A percentile compares a stretch with the other conserved stretches of the same genome.
Evolutionary conservation across 768 basidiomycete species (phyloP).

Genomic region (Mycena leptocephala): DNA sequence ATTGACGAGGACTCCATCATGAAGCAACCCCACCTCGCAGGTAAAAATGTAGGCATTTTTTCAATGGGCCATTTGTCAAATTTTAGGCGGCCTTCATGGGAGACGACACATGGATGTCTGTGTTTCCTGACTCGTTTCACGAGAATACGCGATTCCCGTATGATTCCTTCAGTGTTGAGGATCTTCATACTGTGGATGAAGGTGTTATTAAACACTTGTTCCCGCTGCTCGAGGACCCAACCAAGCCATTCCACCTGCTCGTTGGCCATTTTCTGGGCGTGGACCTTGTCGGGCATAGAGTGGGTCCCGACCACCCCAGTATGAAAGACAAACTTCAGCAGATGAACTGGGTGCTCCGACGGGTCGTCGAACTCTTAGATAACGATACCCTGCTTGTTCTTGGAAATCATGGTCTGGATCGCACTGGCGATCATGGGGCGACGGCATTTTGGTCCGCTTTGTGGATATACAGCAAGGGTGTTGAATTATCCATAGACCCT

Average conservation of each 20-base stretch:
- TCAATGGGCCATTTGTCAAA: constrained; percentile 29
- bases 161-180: constrained; percentile 99
- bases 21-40: constrained; percentile 74
- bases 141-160: constrained; percentile 86
- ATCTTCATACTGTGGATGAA: constrained; percentile 94
- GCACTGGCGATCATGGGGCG: constrained; percentile 95
- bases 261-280: constrained; percentile 96
- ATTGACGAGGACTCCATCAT: constrained; percentile 93
- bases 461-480: constrained; percentile 94
- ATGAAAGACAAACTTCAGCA: constrained; percentile 91
- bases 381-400: constrained; percentile 93
- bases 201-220: constrained; percentile 91
- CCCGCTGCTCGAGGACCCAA: constrained; percentile 74
- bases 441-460: constrained; percentile 86
- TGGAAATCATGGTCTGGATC: constrained; percentile 98
- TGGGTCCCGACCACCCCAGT: constrained; percentile 89
- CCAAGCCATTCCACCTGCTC: constrained; percentile 85
- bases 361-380: constrained; percentile 83
- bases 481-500: constrained; percentile 57
- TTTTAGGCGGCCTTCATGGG: constrained; percentile 90
- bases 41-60: constrained; percentile 69
- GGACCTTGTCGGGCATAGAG: constrained; percentile 96
- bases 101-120: constrained; percentile 96
- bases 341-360: constrained; percentile 86
- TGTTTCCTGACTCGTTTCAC: constrained; percentile 86